phyloP scores from a whole-genome alignment of 2,329 filamentous ascomycete species.

The Calonectria naviculata region DNA sequence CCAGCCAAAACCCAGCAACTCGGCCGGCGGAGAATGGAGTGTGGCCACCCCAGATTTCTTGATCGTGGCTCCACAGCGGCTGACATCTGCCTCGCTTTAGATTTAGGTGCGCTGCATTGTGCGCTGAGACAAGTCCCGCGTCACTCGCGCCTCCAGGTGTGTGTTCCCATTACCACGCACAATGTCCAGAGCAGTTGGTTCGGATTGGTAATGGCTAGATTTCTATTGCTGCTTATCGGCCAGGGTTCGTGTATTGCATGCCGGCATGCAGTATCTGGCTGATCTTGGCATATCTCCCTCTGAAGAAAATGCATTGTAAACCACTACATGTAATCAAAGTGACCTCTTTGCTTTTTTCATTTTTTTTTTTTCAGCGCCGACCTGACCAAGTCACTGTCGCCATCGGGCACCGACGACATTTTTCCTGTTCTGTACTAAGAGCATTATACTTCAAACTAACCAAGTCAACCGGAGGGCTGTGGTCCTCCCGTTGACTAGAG shows the following conservation, averaged over 20 bases:
- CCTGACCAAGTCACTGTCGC: not conserved
- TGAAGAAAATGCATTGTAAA: not conserved
- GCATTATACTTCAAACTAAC: not conserved
- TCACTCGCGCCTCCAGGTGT: conserved; percentile 26
- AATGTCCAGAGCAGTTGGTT: conserved; percentile 27
- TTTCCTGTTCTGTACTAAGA: not conserved
- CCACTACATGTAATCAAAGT: conserved; percentile 17
- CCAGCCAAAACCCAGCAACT: conserved; percentile 25
- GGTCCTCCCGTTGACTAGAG: conserved; percentile 7
- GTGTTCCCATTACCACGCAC: conserved; percentile 28
- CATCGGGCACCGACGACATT: conserved; percentile 6
- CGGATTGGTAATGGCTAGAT: conserved; percentile 14
- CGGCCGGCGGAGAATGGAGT: conserved; percentile 26
- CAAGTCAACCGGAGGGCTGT: not conserved
- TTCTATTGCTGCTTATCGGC: conserved; percentile 32
- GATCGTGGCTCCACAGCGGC: conserved; percentile 38
- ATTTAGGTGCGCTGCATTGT: conserved; percentile 14
- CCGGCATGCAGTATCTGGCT: not conserved
- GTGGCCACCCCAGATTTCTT: conserved; percentile 35
- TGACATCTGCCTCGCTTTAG: conserved; percentile 32
- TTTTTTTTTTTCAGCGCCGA: not conserved
- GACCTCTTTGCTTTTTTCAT: conserved; percentile 6
- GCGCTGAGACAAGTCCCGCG: conserved; percentile 29
- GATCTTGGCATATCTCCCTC: not conserved
- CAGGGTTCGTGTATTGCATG: conserved; percentile 18